These are phyloP conservation scores for Blastomyces emzantsi DNA, from an alignment of 2,329 filamentous ascomycete genomes.

Conservation along the genomic window DNA sequence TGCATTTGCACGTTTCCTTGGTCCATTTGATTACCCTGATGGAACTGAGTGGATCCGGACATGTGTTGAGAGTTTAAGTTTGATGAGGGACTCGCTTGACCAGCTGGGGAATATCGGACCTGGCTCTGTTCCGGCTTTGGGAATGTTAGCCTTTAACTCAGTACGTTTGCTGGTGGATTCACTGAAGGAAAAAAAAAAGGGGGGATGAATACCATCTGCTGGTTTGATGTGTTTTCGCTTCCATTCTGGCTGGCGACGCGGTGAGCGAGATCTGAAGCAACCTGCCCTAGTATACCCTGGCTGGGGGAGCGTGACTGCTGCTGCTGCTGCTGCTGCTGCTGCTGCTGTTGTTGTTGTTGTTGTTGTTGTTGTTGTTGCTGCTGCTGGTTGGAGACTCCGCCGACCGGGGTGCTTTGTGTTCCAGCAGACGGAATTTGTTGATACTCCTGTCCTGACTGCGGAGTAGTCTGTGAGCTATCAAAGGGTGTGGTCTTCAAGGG, in stretches of 20 bases:
- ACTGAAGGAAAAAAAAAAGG: background rate
- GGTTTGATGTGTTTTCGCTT: conserved; percentile 9
- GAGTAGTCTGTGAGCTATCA: conserved; percentile 10
- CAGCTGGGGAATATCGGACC: background rate
- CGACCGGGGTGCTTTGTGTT: conserved; percentile 9
- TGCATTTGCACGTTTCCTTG: conserved; percentile 7
- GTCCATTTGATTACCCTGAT: background rate
- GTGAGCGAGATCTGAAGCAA: conserved; percentile 14
- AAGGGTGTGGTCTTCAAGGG: conserved; percentile 9
- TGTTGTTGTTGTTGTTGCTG: no score
- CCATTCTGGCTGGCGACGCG: conserved; percentile 8
- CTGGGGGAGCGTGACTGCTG: conserved; percentile 12
- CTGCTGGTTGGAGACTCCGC: background rate
- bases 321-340: background rate
- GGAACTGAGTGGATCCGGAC: background rate
- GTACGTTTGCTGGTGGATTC: background rate
- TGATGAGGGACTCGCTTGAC: background rate
- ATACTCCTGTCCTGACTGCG: conserved; percentile 3
- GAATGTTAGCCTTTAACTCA: background rate
- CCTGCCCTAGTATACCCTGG: conserved; percentile 14
- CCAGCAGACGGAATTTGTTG: conserved; percentile 5
- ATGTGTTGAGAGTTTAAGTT: background rate
- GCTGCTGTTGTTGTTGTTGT: background rate
- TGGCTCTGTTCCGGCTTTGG: background rate
- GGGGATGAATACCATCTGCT: background rate